Base-by-base conservation (phyloP, 2,329 filamentous ascomycete genomes). In the Neurospora sp. region DNA sequence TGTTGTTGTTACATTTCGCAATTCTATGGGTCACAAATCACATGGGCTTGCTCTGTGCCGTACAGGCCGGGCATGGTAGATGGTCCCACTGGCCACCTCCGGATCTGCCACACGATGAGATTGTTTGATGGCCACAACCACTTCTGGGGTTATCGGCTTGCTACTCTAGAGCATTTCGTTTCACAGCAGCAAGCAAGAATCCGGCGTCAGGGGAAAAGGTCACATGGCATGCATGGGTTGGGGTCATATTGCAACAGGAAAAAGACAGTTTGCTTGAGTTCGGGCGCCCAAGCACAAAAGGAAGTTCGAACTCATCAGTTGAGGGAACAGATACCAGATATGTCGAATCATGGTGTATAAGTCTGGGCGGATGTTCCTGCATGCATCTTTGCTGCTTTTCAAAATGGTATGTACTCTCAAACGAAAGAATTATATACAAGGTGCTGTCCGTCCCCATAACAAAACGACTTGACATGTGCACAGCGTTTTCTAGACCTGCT, bases 1-100 rank as follows among this genome's bases (percentile, higher is more conserved):
- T 82, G 65, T 68, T 81, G 15, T 73, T 72, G n/a, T 68, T 81
- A 39, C 81, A 82, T 71, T 78, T 79, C 67, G 37, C 74, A 4
- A 73, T 78, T 19, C 68, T 82, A 11, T 78, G 77, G 77, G 71
- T 74, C 15, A 74, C 78, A 65, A 76, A 75, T 36, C 74, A 75
- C 40, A 75, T 73, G 74, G 77, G 76, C 17, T 71, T 75, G n/a
- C 72, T 82, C 17, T 82, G 80, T 73, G 77, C 77, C 57, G 43
- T 69, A 17, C n/a, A 38, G 15, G 62, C 62, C 15, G 62, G 28
- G 36, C 28, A 46, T 17, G 8, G 28, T 17, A 33, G 52, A 28
- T 62, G 52, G 52, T n/a, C 52, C 23, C 52, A 62, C 52, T 62
- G 52, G 52, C 52, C 52, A 33, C 52, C 23, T 62, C 28, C 52